Conservation (phyloP, 441 rosid species). For the Erodium texanum region DNA sequence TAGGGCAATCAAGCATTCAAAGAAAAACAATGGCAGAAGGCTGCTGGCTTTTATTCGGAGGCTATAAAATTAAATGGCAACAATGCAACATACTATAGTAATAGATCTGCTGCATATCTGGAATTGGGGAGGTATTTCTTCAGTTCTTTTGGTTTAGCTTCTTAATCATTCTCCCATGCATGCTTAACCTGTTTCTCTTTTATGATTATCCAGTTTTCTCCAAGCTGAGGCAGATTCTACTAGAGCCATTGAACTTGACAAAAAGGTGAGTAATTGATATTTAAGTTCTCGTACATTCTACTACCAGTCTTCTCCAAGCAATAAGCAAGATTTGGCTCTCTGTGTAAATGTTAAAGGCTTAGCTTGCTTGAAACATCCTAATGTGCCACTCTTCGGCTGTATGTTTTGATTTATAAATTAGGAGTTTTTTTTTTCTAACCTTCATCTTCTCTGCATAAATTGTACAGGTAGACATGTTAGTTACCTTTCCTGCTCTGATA, state of each 20-base stretch:
- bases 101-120: slow-evolving; percentile 96
- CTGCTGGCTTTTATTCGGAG: slow-evolving; percentile 62
- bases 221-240: slow-evolving; percentile 90
- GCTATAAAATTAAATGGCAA: slow-evolving; percentile 66
- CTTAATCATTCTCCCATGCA: slow-evolving; percentile 3
- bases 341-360: neutral
- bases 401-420: no score
- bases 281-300: neutral
- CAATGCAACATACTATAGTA: slow-evolving; percentile 84
- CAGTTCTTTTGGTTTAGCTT: slow-evolving; percentile 6
- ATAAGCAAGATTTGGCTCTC: neutral
- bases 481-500: slow-evolving; percentile 4
- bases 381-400: no score
- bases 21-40: slow-evolving; percentile 81
- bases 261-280: slow-evolving; percentile 46
- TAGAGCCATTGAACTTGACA: slow-evolving; percentile 72
- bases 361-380: neutral
- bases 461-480: neutral
- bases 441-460: neutral
- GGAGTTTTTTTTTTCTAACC: neutral
- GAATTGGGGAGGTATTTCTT: slow-evolving; percentile 54
- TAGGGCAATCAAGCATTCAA: slow-evolving; percentile 95
- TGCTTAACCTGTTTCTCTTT: slow-evolving; percentile 5
- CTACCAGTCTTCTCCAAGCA: no score
- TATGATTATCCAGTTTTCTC: slow-evolving; percentile 43